Evolutionary conservation across 2,329 filamentous ascomycete genomes (phyloP).

Genomic region (Xylariaceae sp.): DNA sequence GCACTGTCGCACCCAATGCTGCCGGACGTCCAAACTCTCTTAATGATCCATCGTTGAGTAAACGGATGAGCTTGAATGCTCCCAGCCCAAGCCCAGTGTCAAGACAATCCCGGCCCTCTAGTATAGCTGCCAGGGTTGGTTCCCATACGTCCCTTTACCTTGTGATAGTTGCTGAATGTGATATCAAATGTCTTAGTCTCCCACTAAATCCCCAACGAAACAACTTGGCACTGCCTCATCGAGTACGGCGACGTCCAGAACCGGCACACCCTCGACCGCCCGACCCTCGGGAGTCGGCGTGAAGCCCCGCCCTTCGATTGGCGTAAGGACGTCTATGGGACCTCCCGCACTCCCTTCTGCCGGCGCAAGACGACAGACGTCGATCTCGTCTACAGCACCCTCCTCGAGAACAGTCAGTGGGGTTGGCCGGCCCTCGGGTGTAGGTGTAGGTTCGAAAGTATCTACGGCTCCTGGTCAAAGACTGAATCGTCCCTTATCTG

Average conservation of each 20-base stretch:
- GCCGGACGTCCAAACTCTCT: slow-evolving; percentile 48
- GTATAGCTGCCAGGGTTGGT: slow-evolving; percentile 38
- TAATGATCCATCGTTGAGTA: slow-evolving; percentile 51
- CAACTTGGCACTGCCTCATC: slow-evolving; percentile 55
- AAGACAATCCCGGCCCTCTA: slow-evolving; percentile 51
- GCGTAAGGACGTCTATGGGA: slow-evolving; percentile 63
- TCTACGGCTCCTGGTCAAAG: slow-evolving; percentile 34
- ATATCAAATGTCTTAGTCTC: slow-evolving; percentile 50
- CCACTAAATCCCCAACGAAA: slow-evolving; percentile 77
- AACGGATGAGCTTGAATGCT: slow-evolving; percentile 66
- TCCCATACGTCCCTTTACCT: slow-evolving; percentile 1
- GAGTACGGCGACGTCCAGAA: slow-evolving; percentile 58
- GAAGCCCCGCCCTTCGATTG: slow-evolving; percentile 54
- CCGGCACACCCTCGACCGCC: slow-evolving; percentile 59
- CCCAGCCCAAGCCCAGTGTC: slow-evolving; percentile 69
- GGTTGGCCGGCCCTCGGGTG: slow-evolving; percentile 37
- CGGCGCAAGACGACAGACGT: slow-evolving; percentile 41
- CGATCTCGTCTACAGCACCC: slow-evolving; percentile 38
- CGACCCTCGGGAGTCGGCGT: slow-evolving; percentile 40
- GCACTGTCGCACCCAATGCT: slow-evolving; percentile 23
- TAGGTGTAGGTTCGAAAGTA: slow-evolving; percentile 27
- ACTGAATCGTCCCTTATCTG: slow-evolving; percentile 35
- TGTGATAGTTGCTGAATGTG: too few species aligned
- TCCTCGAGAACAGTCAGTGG: slow-evolving; percentile 31
- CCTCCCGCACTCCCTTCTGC: slow-evolving; percentile 53